phyloP scores from a whole-genome alignment of 176 grass and related monocot species.

The Hyparrhenia diplandra region DNA sequence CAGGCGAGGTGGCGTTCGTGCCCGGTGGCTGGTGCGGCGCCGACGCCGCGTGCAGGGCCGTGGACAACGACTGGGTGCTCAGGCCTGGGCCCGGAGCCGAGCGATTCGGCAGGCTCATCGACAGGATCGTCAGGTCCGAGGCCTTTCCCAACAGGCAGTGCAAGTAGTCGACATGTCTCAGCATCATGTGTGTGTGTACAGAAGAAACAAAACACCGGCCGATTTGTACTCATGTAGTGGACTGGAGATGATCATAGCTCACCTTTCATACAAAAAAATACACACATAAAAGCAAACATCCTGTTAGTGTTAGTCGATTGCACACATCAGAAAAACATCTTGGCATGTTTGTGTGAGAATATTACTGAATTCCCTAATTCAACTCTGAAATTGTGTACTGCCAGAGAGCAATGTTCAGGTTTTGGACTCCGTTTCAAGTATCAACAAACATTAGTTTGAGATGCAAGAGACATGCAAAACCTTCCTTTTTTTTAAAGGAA shows the following conservation, averaged over 20 bases:
- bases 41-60: not conserved
- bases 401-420: not conserved
- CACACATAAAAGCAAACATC: not conserved
- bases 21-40: slow-evolving; percentile 18
- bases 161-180: slow-evolving; percentile 31
- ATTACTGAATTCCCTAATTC: not conserved
- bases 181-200: not conserved
- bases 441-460: not conserved
- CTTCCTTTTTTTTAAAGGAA: not conserved
- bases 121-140: slow-evolving; percentile 44
- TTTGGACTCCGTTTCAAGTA: not conserved
- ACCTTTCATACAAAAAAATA: not conserved
- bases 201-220: not conserved
- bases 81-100: slow-evolving; percentile 32
- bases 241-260: not conserved
- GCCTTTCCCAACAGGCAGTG: slow-evolving; percentile 51
- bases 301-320: not conserved
- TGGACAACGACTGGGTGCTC: slow-evolving; percentile 38
- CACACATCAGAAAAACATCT: not conserved
- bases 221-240: not conserved
- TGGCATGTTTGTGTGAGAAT: not conserved
- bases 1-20: not conserved
- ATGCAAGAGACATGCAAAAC: not conserved
- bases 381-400: not conserved
- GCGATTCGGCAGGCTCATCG: slow-evolving; percentile 36